Evolutionary conservation across 164 flowering plant genomes (phyloP), one percentile per base, ranked within the genome.

Genomic region (Aristolochia californica): DNA sequence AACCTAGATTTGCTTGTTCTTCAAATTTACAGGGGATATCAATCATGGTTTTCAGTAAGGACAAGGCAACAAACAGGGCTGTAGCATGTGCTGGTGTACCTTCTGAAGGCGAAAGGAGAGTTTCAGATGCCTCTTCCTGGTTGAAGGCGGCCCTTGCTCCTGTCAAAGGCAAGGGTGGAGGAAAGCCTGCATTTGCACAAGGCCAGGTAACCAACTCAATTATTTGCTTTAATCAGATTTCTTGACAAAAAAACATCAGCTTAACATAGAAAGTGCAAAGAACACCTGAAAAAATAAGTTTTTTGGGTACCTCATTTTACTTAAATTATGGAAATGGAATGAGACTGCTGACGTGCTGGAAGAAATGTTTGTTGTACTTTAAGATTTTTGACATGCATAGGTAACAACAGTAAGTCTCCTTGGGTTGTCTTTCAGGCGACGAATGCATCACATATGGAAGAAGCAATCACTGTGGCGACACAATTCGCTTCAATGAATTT

Each of bases 11-110:
- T 34, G 40, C 40, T 34, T 34, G 5, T 54, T 54, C 43, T 4
- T 54, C 57, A 26, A 25, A 45, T 66, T 58, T 44, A 66, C 88
- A 91, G 98, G 87, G 83, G 20, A 72, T 93, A 50, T 68, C 99
- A 12, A 68, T 74, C 1, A 84, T 94, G 96, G 77, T 87, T 64
- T 78, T 88, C 68, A 90, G 97, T 60, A 75, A 68, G 2, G 97
- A 94, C 72, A 84, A 78, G 58, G 64, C 64, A 24, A 77, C 84
- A 53, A 90, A 90, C 61, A 94, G 90, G 84, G 90, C 84, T 13
- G 73, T 88, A 26, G 97, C 83, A 0, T 94, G 83, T 72, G 96
- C 96, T 7, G 96, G 96, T 15, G 93, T 90, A 13, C 95, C 95
- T 0, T 75, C 75, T 30, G 79, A 77, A 56, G 80, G 66, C 45